Conservation (phyloP, 2,329 filamentous ascomycete genomes). For the Bipolaris bicolor region DNA sequence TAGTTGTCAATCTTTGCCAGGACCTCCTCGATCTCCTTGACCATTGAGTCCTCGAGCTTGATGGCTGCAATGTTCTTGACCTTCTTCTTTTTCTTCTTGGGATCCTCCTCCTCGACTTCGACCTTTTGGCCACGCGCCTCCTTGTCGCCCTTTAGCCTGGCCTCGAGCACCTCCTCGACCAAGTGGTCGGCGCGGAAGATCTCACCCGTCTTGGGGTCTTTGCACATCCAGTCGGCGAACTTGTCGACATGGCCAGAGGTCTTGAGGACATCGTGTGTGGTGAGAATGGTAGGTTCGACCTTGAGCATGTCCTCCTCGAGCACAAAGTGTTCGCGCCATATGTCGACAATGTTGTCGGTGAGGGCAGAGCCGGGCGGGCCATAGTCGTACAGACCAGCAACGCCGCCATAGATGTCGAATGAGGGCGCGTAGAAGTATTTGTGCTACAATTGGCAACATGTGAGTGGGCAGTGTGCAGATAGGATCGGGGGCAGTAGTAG, state of each 20-base stretch:
- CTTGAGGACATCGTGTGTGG: slow-evolving; percentile 91
- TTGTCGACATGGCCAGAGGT: slow-evolving; percentile 94
- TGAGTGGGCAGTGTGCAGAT: slow-evolving; percentile 27
- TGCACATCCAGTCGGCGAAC: slow-evolving; percentile 99
- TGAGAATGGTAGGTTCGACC: slow-evolving; percentile 92
- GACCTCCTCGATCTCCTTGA: slow-evolving; percentile 88
- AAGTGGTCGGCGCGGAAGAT: slow-evolving; percentile 96
- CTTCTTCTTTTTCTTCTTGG: slow-evolving; percentile 91
- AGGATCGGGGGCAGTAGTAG: slow-evolving; percentile 42
- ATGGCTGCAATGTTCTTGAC: slow-evolving; percentile 67
- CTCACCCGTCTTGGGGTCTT: slow-evolving; percentile 96
- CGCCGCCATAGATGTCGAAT: slow-evolving; percentile 92
- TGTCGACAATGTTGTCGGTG: slow-evolving; percentile 84
- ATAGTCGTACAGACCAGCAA: slow-evolving; percentile 90
- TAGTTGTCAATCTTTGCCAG: slow-evolving; percentile 97
- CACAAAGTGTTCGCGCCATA: slow-evolving; percentile 93
- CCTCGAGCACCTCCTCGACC: slow-evolving; percentile 91
- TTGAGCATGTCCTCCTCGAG: slow-evolving; percentile 95
- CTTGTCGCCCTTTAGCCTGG: slow-evolving; percentile 86
- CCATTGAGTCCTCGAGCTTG: slow-evolving; percentile 84
- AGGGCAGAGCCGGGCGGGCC: slow-evolving; percentile 86
- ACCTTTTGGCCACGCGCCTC: slow-evolving; percentile 83
- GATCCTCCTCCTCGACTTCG: slow-evolving; percentile 74
- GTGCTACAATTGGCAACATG: slow-evolving; percentile 33
- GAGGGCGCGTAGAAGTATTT: slow-evolving; percentile 86